A percentile compares a stretch with the other conserved stretches of the same genome.
Evolutionary conservation across 306 rosid genomes (phyloP).

Genomic region (Fragaria vesca): DNA sequence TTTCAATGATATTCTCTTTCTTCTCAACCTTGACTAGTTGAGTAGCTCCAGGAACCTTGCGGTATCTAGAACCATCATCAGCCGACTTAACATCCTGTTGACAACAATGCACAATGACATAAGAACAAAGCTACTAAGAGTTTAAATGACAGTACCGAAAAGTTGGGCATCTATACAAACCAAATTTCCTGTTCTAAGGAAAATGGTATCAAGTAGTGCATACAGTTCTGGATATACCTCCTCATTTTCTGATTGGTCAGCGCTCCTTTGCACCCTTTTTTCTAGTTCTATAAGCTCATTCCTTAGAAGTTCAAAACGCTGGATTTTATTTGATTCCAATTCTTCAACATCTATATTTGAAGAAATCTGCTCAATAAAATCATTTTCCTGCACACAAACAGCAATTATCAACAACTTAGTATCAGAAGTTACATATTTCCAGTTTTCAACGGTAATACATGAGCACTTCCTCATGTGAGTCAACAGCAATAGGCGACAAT

Average conservation of each 20-base stretch:
- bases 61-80: constrained; percentile 43
- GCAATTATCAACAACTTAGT: constrained; percentile 10
- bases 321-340: constrained; percentile 66
- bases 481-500: background rate
- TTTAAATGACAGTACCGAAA: background rate
- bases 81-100: constrained; percentile 51
- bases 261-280: constrained; percentile 73
- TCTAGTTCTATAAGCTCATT: constrained; percentile 89
- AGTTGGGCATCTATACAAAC: background rate
- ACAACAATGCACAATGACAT: constrained; percentile 10
- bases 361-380: constrained; percentile 43
- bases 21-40: constrained; percentile 56
- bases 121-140: constrained; percentile 2
- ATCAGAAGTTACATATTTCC: constrained; percentile 11
- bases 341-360: constrained; percentile 44
- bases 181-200: background rate
- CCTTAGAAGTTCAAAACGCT: constrained; percentile 75
- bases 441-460: background rate
- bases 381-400: constrained; percentile 56
- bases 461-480: background rate
- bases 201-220: constrained; percentile 1
- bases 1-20: constrained; percentile 65
- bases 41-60: constrained; percentile 36
- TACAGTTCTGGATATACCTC: constrained; percentile 45
- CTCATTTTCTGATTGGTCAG: constrained; percentile 68